Percentiles rank a stretch among this genome's conserved stretches.
Evolutionary conservation across 2,329 filamentous ascomycete species (phyloP).

Genomic region (Sordariomycetes sp.): DNA sequence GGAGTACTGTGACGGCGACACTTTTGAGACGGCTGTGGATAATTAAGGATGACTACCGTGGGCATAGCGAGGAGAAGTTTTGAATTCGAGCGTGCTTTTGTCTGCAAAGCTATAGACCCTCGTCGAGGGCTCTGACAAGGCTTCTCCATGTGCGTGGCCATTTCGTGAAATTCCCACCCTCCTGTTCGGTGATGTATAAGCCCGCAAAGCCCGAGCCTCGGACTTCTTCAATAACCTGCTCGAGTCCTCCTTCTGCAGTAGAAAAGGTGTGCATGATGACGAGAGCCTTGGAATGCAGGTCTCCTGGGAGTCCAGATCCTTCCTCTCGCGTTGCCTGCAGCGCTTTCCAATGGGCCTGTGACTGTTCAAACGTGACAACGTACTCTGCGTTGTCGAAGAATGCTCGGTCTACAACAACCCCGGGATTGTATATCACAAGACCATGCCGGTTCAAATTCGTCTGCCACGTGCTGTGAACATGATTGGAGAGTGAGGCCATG

Average conservation of each 20-base stretch:
- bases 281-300: conserved; percentile 6
- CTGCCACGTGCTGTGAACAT: conserved; percentile 12
- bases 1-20: conserved; percentile 38
- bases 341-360: conserved; percentile 8
- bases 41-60: not conserved
- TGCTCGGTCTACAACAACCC: conserved; percentile 26
- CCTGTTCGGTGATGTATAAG: conserved; percentile 10
- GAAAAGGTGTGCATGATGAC: conserved; percentile 8
- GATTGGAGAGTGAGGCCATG: conserved; percentile 12
- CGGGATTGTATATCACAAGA: conserved; percentile 32
- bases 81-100: too few relatives aligned
- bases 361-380: conserved; percentile 32
- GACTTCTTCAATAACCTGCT: conserved; percentile 3
- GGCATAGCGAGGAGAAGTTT: too few relatives aligned
- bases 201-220: conserved; percentile 7
- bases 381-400: conserved; percentile 31
- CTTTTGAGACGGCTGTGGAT: conserved; percentile 9
- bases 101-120: too few relatives aligned
- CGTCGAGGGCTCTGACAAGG: too few relatives aligned
- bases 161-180: conserved; percentile 9
- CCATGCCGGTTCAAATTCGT: conserved; percentile 5
- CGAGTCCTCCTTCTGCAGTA: not conserved
- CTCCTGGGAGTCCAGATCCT: not conserved
- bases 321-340: not conserved
- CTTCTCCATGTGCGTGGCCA: conserved; percentile 10